Percentiles rank a stretch among this genome's conserved stretches.
These are phyloP conservation scores for Tolypocladium ovalisporum DNA, from an alignment of 2,329 filamentous ascomycete species.

Conservation along the genomic window DNA sequence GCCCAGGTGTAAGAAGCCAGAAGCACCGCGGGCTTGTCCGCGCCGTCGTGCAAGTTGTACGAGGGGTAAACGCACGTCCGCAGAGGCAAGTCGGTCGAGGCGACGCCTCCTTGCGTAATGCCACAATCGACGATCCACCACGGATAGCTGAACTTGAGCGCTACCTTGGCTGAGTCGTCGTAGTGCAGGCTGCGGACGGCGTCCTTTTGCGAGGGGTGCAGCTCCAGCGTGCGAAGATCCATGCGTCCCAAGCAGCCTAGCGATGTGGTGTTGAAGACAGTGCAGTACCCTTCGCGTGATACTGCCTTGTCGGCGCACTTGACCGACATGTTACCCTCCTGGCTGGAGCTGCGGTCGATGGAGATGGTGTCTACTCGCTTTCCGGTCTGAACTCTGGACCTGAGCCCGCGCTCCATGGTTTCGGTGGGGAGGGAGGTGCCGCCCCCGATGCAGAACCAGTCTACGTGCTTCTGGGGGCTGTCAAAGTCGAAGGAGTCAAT, in stretches of 20 bases:
- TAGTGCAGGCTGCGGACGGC: not conserved
- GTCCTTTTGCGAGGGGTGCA: not conserved
- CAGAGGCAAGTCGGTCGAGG: not conserved
- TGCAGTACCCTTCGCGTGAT: not conserved
- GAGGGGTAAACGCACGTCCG: not conserved
- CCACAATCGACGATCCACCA: not conserved
- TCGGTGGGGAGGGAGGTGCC: not conserved
- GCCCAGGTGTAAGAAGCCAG: not conserved
- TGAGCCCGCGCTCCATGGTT: constrained; percentile 30
- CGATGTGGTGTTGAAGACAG: not conserved
- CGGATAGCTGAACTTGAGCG: not conserved
- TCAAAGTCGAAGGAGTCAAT: constrained; percentile 21
- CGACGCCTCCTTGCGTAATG: not conserved
- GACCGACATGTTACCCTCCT: not conserved
- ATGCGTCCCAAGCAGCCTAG: not conserved
- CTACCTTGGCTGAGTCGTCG: not conserved
- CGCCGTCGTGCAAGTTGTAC: not conserved
- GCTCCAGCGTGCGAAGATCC: not conserved
- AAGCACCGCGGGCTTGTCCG: not conserved
- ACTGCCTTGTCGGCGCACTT: not conserved
- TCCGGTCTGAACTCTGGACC: not conserved
- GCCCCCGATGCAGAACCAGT: constrained; percentile 1
- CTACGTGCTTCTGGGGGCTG: constrained; percentile 1
- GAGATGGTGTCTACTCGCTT: not conserved
- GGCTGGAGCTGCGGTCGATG: not conserved